Conservation (phyloP, 345 rosid genomes). For the Anastatica hierochuntica region DNA sequence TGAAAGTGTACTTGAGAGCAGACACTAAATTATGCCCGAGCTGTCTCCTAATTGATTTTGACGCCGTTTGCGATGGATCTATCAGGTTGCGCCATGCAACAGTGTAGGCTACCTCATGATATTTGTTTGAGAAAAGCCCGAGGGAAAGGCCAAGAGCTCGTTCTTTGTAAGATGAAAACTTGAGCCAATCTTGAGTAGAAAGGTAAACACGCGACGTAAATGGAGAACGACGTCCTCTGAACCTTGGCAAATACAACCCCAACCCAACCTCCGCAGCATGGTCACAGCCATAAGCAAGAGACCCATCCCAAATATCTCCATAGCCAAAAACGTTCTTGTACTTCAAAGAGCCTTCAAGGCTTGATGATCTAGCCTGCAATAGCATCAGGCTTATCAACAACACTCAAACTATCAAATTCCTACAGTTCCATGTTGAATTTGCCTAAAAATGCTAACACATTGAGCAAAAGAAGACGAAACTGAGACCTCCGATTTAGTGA, state of each 20-base stretch:
- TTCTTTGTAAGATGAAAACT: slow-evolving; percentile 79
- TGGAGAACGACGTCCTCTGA: slow-evolving; percentile 56
- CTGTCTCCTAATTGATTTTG: slow-evolving; percentile 67
- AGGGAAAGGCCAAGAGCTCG: slow-evolving; percentile 65
- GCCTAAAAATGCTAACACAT: too few species aligned
- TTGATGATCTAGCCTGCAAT: slow-evolving; percentile 73
- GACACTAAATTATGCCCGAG: slow-evolving; percentile 80
- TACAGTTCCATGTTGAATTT: too few species aligned
- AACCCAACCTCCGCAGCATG: slow-evolving; percentile 67
- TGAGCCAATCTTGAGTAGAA: slow-evolving; percentile 77
- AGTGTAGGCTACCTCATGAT: slow-evolving; percentile 63
- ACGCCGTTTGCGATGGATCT: slow-evolving; percentile 72
- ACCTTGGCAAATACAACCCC: slow-evolving; percentile 78
- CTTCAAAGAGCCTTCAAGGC: slow-evolving; percentile 71
- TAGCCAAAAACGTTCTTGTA: slow-evolving; percentile 76
- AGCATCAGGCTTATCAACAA: slow-evolving; percentile 11
- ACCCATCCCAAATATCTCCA: slow-evolving; percentile 90
- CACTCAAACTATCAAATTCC: too few species aligned
- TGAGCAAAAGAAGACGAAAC: too few species aligned
- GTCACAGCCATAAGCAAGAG: slow-evolving; percentile 71
- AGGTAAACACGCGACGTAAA: slow-evolving; percentile 53
- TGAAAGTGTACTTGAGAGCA: slow-evolving; percentile 62
- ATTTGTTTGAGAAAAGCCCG: slow-evolving; percentile 50
- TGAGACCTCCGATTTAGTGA: slow-evolving; percentile 65
- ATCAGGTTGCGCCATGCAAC: slow-evolving; percentile 72